phyloP scores from a whole-genome alignment of 1,284 basidiomycete species.

The Agaricales sp. region DNA sequence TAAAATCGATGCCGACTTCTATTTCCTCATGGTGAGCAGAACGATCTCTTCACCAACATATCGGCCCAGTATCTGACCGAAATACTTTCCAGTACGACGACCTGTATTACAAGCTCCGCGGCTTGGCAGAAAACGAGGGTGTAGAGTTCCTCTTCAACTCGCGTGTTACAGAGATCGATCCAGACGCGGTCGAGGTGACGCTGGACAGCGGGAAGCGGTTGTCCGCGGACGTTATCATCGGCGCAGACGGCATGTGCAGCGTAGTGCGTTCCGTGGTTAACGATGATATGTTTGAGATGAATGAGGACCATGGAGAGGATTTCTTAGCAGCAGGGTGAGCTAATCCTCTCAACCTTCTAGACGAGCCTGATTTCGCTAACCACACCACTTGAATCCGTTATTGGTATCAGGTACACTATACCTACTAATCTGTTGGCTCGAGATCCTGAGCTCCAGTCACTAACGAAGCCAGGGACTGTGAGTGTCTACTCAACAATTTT shows the following conservation, averaged over 20 bases:
- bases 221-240: slow-evolving; percentile 38
- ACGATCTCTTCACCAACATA: slow-evolving; percentile 22
- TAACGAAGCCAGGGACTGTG: background rate
- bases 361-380: background rate
- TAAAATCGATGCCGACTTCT: background rate
- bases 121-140: slow-evolving; percentile 32
- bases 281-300: background rate
- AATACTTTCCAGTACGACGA: slow-evolving; percentile 40
- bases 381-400: background rate
- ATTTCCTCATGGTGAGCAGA: background rate
- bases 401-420: background rate
- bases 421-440: background rate
- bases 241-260: slow-evolving; percentile 47
- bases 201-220: slow-evolving; percentile 16
- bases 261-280: slow-evolving; percentile 34
- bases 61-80: background rate
- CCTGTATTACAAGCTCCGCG: slow-evolving; percentile 40
- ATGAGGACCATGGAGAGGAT: slow-evolving; percentile 21
- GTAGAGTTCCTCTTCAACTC: slow-evolving; percentile 39
- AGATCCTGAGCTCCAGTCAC: background rate
- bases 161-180: slow-evolving; percentile 32
- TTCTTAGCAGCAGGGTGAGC: slow-evolving; percentile 13
- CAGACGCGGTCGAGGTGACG: slow-evolving; percentile 23
- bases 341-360: no score
- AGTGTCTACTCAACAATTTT: background rate